phyloP scores from a whole-genome alignment of 1,284 basidiomycete species.

The Marasmius fiardii region DNA sequence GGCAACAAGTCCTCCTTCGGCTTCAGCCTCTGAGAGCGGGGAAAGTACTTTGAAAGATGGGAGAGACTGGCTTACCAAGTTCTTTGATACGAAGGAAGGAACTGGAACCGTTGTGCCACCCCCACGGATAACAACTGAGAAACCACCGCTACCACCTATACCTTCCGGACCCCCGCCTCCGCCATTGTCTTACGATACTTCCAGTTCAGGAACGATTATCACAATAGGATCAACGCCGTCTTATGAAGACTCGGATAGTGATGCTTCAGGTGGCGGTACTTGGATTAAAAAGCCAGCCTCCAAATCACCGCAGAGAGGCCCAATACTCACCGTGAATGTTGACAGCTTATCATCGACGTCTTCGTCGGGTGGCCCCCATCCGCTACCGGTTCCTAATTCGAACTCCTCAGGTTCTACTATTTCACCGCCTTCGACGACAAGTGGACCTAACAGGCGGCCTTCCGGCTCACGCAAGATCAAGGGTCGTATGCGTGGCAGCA shows the following conservation, averaged over 20 bases:
- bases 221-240: slow-evolving; percentile 21
- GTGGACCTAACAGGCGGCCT: slow-evolving; percentile 15
- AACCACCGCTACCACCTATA: neutral
- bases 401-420: slow-evolving; percentile 14
- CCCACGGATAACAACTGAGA: neutral
- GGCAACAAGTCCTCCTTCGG: neutral
- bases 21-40: neutral
- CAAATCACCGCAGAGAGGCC: neutral
- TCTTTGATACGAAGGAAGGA: neutral
- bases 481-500: slow-evolving; percentile 41
- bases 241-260: slow-evolving; percentile 44
- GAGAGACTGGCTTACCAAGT: neutral
- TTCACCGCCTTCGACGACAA: slow-evolving; percentile 7
- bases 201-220: slow-evolving; percentile 15
- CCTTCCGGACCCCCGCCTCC: slow-evolving; percentile 19
- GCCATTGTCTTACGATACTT: slow-evolving; percentile 15
- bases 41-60: neutral
- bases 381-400: slow-evolving; percentile 18
- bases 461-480: slow-evolving; percentile 12
- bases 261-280: slow-evolving; percentile 33
- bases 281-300: slow-evolving; percentile 26
- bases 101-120: neutral
- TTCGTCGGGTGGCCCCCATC: slow-evolving; percentile 8
- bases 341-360: neutral
- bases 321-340: neutral